Conservation (phyloP, 73 alveolate genomes). For the Uronychia setigera region DNA sequence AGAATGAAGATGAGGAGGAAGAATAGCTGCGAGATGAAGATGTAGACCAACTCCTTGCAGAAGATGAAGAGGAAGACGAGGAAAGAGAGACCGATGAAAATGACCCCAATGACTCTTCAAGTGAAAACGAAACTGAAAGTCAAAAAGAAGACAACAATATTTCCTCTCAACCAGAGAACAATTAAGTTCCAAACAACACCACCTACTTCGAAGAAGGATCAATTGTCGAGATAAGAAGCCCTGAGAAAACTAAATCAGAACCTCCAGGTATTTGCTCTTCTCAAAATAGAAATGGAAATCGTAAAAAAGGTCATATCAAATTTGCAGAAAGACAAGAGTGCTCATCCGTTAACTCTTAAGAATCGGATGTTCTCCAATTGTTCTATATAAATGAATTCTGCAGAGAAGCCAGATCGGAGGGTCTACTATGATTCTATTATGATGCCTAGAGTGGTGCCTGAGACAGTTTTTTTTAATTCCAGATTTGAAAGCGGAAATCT, state of each 20-base stretch:
- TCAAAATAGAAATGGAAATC: not conserved
- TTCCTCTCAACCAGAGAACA: no score
- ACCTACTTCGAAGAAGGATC: not conserved
- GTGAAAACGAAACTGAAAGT: no score
- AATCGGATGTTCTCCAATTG: not conserved
- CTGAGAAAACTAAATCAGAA: not conserved
- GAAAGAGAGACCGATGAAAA: no score
- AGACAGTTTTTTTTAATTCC: slow-evolving; percentile 37
- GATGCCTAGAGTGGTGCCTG: slow-evolving; percentile 14
- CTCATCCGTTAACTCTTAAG: not conserved
- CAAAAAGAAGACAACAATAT: no score
- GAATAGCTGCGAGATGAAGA: no score
- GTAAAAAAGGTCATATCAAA: not conserved
- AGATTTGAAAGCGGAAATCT: slow-evolving; percentile 43
- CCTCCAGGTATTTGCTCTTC: no score
- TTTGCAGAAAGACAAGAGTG: not conserved
- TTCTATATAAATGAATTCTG: not conserved
- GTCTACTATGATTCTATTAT: not conserved
- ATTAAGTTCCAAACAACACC: no score
- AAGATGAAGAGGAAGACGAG: no score
- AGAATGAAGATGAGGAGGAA: no score
- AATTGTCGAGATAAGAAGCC: not conserved
- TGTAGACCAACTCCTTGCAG: no score
- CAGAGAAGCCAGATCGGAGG: not conserved
- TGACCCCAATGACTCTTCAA: no score